Base-by-base conservation (phyloP, 768 basidiomycete genomes). In the Amanita subjunquillea region DNA sequence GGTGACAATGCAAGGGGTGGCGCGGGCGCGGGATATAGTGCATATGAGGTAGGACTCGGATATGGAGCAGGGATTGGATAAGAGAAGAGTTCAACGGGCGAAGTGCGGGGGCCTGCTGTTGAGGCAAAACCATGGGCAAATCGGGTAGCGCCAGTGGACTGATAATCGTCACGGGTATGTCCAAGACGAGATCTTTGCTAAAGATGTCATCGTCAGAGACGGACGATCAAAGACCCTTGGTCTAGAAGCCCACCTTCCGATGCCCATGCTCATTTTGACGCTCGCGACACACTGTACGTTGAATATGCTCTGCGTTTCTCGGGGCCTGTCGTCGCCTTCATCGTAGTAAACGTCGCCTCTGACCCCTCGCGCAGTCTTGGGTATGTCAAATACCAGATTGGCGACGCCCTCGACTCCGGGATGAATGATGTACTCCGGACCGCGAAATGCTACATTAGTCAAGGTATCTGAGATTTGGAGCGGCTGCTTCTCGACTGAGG, bases 321-420 rank as follows among this genome's bases (percentile, higher is more conserved):
- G 65, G 44, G 60, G 62, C 10, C 41, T 42, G 50, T 75, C 73
- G 54, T 72, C 75, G n/a, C 77, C 80, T 36, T 53, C 51, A 15
- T 53, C 51, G n/a, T 79, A 63, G 7, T 83, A 72, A 4, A 65
- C 59, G 4, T 85, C 86, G 23, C 83, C 85, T 53, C 72, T 76
- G 10, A 85, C 79, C 3, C 83, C 80, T 50, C 82, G 72, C 0
- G 86, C 80, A 54, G 72, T 65, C 44, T 67, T 72, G 4, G 89
- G 89, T n/a, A 90, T 79, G 62, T 91, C 83, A 56, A 92, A 82
- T 9, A 88, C 85, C 9, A 92, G 74, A 59, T 77, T 80, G 1
- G 89, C 89, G 2, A 90, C 76, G 20, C 89, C 89, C 60, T 91
- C 89, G 2, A 73, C 74, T 15, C 85, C 86, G 0, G 87, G 85